Percentiles rank a stretch among this genome's conserved stretches.
These are phyloP conservation scores for Euphorbia lathyris DNA, from an alignment of 345 rosid genomes.

Conservation along the genomic window DNA sequence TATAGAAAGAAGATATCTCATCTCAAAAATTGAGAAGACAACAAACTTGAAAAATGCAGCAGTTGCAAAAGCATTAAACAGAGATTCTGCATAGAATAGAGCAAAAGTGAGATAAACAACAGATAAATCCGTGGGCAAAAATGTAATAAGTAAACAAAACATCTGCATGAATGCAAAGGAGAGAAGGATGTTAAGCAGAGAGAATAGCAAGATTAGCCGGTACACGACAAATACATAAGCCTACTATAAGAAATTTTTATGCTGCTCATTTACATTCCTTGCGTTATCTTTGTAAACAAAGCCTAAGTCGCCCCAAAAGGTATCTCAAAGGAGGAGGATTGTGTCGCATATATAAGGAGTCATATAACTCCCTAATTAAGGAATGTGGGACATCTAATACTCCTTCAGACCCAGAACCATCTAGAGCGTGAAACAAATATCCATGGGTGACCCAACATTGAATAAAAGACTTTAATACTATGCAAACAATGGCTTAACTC, in stretches of 20 bases:
- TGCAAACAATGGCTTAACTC: too few species aligned
- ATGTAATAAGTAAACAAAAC: neutral
- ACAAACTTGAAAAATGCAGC: conserved; percentile 99
- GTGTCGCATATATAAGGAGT: too few species aligned
- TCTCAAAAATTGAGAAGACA: conserved; percentile 97
- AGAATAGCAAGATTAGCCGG: neutral
- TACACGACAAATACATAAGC: neutral
- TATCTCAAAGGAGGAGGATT: too few species aligned
- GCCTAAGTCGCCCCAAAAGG: too few species aligned
- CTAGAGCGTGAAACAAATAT: too few species aligned
- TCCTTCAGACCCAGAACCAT: too few species aligned
- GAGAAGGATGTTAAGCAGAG: neutral
- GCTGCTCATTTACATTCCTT: neutral
- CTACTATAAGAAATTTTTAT: neutral
- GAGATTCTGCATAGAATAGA: conserved; percentile 61
- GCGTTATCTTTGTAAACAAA: too few species aligned
- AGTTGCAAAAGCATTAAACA: conserved; percentile 97
- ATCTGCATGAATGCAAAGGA: neutral
- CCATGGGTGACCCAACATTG: too few species aligned
- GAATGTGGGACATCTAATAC: too few species aligned
- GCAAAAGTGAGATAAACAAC: conserved; percentile 13
- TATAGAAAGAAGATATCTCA: conserved; percentile 95
- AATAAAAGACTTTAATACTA: too few species aligned
- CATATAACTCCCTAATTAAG: too few species aligned
- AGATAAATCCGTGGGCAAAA: conserved; percentile 4